phyloP scores from a whole-genome alignment of 2,329 filamentous ascomycete genomes.

The Stagonosporopsis vannaccii region DNA sequence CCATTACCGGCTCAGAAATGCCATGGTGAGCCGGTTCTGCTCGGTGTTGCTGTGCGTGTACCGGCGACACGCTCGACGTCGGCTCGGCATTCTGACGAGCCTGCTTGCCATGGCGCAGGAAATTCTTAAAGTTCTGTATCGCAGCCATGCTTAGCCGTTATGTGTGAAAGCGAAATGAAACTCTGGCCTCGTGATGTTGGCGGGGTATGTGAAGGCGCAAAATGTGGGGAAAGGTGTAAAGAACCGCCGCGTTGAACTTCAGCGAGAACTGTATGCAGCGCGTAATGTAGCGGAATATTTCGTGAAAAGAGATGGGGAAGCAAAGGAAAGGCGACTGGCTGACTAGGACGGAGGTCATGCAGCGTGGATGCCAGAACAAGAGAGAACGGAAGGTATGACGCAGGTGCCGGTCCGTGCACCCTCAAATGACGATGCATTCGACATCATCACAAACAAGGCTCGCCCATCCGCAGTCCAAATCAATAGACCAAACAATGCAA shows the following conservation, averaged over 20 bases:
- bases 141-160: slow-evolving; percentile 62
- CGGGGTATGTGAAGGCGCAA: slow-evolving; percentile 28
- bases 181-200: slow-evolving; percentile 23
- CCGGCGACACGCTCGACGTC: slow-evolving; percentile 68
- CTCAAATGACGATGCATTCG: slow-evolving; percentile 36
- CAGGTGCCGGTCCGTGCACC: slow-evolving; percentile 21
- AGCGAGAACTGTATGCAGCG: slow-evolving; percentile 21
- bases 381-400: slow-evolving; percentile 27
- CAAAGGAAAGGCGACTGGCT: slow-evolving; percentile 24
- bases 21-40: slow-evolving; percentile 62
- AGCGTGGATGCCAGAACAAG: slow-evolving; percentile 35
- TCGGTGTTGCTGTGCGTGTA: slow-evolving; percentile 67
- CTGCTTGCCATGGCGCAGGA: slow-evolving; percentile 97
- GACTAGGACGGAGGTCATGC: slow-evolving; percentile 32
- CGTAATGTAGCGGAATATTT: slow-evolving; percentile 22
- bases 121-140: slow-evolving; percentile 97
- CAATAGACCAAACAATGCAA: slow-evolving; percentile 16
- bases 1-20: slow-evolving; percentile 64
- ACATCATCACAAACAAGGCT: slow-evolving; percentile 29
- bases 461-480: slow-evolving; percentile 13
- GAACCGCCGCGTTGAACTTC: slow-evolving; percentile 26
- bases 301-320: slow-evolving; percentile 22
- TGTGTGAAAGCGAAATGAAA: slow-evolving; percentile 17
- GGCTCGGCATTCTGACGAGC: slow-evolving; percentile 73
- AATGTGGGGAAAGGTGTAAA: slow-evolving; percentile 17